Evolutionary conservation across 768 basidiomycete genomes (phyloP).

Genomic region (Albatrellus ellisii): DNA sequence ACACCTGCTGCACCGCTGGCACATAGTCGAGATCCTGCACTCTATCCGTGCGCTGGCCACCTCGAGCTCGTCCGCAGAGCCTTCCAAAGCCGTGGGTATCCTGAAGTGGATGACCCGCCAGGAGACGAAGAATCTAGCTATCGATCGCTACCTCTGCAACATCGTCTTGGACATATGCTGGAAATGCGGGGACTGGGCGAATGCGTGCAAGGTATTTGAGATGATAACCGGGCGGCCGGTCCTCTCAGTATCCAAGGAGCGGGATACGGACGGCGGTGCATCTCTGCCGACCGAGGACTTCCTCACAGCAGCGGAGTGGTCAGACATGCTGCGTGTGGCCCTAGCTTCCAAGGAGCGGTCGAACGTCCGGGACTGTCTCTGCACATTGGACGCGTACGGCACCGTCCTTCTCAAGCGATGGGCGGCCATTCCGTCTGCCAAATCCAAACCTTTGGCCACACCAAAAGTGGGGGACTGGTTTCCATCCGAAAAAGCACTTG

Average conservation of each 20-base stretch:
- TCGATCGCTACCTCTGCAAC: not conserved
- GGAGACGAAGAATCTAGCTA: not conserved
- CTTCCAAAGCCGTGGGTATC: not conserved
- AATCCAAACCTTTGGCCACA: too few relatives aligned
- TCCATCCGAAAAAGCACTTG: too few relatives aligned
- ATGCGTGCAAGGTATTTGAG: not conserved
- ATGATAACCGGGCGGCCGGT: not conserved
- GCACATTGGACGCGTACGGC: constrained; percentile 4
- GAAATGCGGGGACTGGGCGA: constrained; percentile 2
- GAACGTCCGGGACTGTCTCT: constrained; percentile 3
- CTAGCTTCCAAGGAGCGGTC: not conserved
- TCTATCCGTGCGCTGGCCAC: too few relatives aligned
- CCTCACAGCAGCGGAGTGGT: constrained; percentile 2
- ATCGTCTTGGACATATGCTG: constrained; percentile 7
- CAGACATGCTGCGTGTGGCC: constrained; percentile 5
- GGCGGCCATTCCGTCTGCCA: too few relatives aligned
- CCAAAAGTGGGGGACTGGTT: too few relatives aligned
- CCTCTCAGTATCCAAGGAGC: not conserved
- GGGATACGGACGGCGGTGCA: not conserved
- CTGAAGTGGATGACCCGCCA: not conserved
- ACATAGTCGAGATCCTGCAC: constrained; percentile 51
- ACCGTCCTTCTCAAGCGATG: too few relatives aligned
- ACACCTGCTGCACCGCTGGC: constrained; percentile 34
- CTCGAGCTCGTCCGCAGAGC: not conserved
- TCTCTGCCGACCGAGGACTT: not conserved